These are phyloP conservation scores for Penicillium corylophilum DNA, from an alignment of 2,329 filamentous ascomycete species.

Conservation along the genomic window DNA sequence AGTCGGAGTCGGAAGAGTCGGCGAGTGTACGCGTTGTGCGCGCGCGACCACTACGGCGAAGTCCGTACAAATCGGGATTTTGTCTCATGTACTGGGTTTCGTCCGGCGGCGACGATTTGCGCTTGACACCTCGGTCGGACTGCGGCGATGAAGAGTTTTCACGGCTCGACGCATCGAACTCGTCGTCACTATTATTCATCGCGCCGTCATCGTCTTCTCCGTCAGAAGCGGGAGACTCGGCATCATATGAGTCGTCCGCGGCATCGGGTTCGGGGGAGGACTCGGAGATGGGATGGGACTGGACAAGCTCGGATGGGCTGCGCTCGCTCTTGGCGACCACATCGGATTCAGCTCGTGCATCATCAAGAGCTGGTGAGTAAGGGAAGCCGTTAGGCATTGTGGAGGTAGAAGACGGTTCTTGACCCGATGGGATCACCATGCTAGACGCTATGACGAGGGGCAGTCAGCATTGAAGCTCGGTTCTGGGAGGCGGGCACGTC, in stretches of 20 bases:
- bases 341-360: constrained; percentile 34
- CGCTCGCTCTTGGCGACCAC: constrained; percentile 62
- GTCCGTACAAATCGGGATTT: constrained; percentile 91
- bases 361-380: constrained; percentile 25
- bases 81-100: constrained; percentile 83
- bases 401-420: constrained; percentile 34
- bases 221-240: constrained; percentile 36
- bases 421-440: constrained; percentile 47
- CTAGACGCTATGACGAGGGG: constrained; percentile 40
- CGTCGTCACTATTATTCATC: constrained; percentile 56
- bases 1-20: constrained; percentile 66
- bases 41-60: constrained; percentile 79
- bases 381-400: constrained; percentile 37
- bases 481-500: constrained; percentile 15
- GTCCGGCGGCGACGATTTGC: constrained; percentile 64
- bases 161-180: constrained; percentile 57
- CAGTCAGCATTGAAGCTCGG: constrained; percentile 45
- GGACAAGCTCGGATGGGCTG: constrained; percentile 71
- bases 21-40: constrained; percentile 62
- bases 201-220: constrained; percentile 70
- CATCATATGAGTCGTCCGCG: constrained; percentile 42
- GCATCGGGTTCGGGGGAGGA: constrained; percentile 44
- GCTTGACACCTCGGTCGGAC: constrained; percentile 69
- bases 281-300: constrained; percentile 54
- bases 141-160: constrained; percentile 69